Evolutionary conservation across 1,139 yeast genomes (phyloP).

Genomic region (Taphrina deformans): DNA sequence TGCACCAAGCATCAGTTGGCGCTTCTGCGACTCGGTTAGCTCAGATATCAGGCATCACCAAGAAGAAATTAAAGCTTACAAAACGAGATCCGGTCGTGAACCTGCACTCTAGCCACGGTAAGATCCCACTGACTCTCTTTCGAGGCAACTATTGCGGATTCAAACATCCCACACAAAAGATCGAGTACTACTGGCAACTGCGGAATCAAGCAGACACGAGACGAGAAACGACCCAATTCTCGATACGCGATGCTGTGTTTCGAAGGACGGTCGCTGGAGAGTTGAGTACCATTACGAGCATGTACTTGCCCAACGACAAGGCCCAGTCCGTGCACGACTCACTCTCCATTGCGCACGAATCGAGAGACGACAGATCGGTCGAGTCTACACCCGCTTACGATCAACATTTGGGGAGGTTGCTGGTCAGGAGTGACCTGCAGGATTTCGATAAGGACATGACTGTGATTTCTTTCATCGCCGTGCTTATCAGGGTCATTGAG

Average conservation of each 20-base stretch:
- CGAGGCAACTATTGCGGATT: conserved; percentile 15
- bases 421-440: not conserved
- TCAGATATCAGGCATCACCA: not conserved
- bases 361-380: not conserved
- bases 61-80: not conserved
- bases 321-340: not conserved
- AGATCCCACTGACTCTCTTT: conserved; percentile 1
- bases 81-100: not conserved
- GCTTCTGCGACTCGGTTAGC: not conserved
- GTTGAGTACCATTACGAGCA: conserved; percentile 7
- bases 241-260: conserved; percentile 9
- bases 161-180: conserved; percentile 2
- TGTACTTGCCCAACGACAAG: conserved; percentile 8
- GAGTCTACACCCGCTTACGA: not conserved
- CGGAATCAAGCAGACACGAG: not conserved
- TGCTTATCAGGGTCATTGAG: conserved; percentile 7
- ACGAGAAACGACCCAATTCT: not conserved
- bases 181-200: conserved; percentile 20
- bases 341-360: not conserved
- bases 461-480: conserved; percentile 11
- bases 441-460: conserved; percentile 14
- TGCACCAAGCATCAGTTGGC: not conserved
- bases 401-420: not conserved
- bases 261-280: conserved; percentile 8
- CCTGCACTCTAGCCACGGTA: not conserved